Conservation (phyloP, 257 asterid species). For the Scutellaria baicalensis region DNA sequence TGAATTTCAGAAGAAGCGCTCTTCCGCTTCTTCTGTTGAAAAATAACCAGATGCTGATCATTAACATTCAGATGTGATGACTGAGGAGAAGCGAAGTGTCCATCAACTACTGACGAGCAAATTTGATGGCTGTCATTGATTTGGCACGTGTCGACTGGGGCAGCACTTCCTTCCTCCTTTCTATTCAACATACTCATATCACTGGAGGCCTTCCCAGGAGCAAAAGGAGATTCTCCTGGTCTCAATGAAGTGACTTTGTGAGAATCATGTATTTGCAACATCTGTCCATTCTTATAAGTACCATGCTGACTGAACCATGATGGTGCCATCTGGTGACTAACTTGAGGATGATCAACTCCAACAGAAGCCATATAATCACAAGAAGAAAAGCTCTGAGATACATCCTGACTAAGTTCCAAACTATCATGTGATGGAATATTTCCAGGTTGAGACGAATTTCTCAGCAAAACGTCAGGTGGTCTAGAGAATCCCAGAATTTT, state of each 20-base stretch:
- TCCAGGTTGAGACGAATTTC: constrained; percentile 38
- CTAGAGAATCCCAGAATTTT: constrained; percentile 33
- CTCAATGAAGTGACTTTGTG: constrained; percentile 22
- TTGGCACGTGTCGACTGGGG: constrained; percentile 30
- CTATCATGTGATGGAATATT: constrained; percentile 39
- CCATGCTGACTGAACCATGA: constrained; percentile 76
- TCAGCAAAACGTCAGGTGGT: constrained; percentile 30
- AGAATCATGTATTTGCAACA: constrained; percentile 36
- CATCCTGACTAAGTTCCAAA: constrained; percentile 14
- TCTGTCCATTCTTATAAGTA: constrained; percentile 49
- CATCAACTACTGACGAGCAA: constrained; percentile 1
- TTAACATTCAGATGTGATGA: constrained; percentile 15
- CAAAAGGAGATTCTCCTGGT: constrained; percentile 34
- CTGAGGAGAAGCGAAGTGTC: constrained; percentile 30
- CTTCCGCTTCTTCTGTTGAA: constrained; percentile 50
- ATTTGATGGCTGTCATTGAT: background rate
- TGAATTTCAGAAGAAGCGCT: constrained; percentile 35
- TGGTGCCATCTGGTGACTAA: constrained; percentile 71
- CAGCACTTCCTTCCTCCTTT: constrained; percentile 22
- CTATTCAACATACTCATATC: constrained; percentile 28
- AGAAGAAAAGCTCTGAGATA: constrained; percentile 22
- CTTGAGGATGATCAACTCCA: constrained; percentile 24
- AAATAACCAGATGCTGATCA: constrained; percentile 27
- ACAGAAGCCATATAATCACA: constrained; percentile 11
- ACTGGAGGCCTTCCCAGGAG: constrained; percentile 35